phyloP scores from a whole-genome alignment of 2,329 filamentous ascomycete genomes.

The Alternaria arbusti region DNA sequence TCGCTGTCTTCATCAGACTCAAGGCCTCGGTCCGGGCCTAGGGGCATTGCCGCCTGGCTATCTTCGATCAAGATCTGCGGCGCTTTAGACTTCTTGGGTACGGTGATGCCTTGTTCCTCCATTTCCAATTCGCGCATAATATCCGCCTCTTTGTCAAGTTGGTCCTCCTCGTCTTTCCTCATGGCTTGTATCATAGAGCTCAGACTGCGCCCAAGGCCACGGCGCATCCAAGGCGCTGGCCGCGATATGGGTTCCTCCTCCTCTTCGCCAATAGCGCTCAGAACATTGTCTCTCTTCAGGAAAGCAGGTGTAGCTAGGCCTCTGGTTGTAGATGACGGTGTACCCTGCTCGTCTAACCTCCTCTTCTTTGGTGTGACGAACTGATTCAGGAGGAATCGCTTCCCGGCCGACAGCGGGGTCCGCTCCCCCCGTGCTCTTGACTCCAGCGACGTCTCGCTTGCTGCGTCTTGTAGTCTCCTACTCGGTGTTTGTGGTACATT shows the following conservation, averaged over 20 bases:
- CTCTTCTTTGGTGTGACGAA: slow-evolving; percentile 67
- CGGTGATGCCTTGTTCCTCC: slow-evolving; percentile 40
- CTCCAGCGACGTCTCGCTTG: slow-evolving; percentile 37
- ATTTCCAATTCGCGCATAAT: slow-evolving; percentile 74
- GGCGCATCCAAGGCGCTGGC: slow-evolving; percentile 52
- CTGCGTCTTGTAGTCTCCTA: slow-evolving; percentile 34
- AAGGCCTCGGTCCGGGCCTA: slow-evolving; percentile 53
- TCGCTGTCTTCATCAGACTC: slow-evolving; percentile 68
- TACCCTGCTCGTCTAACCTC: slow-evolving; percentile 49
- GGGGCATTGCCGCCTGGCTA: slow-evolving; percentile 52
- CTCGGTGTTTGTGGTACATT: slow-evolving; percentile 50
- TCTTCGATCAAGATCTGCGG: slow-evolving; percentile 50
- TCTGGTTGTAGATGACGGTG: slow-evolving; percentile 41
- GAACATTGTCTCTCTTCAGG: slow-evolving; percentile 60
- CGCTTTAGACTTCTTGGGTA: slow-evolving; percentile 33
- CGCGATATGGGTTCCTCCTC: slow-evolving; percentile 46
- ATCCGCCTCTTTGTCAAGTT: slow-evolving; percentile 75
- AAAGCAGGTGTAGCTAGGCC: slow-evolving; percentile 74
- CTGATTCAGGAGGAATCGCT: slow-evolving; percentile 65
- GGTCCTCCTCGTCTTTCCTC: slow-evolving; percentile 60
- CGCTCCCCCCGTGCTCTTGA: slow-evolving; percentile 42
- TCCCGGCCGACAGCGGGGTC: slow-evolving; percentile 63
- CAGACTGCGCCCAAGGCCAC: slow-evolving; percentile 67
- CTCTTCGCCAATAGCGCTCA: slow-evolving; percentile 65
- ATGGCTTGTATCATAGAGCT: slow-evolving; percentile 77